Evolutionary conservation across 495 filamentous ascomycete genomes (phyloP).

Genomic region (Penicillium silybi): DNA sequence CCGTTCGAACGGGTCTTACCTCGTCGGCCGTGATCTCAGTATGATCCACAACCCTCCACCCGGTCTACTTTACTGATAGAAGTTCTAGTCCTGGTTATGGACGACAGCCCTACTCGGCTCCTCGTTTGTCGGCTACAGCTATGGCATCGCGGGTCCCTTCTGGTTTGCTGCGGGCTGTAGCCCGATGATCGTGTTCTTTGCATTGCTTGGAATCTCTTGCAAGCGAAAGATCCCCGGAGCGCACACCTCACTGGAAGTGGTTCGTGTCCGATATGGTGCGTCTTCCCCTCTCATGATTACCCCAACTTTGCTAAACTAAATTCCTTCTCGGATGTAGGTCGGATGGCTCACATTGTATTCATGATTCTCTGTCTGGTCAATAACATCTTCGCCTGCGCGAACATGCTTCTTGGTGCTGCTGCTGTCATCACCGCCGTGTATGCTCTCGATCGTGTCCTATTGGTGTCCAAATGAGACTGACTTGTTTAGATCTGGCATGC

Average conservation of each 20-base stretch:
- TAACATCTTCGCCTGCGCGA: slow-evolving; percentile 42
- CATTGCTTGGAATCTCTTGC: slow-evolving; percentile 42
- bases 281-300: not conserved
- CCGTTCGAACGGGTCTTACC: slow-evolving; percentile 35
- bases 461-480: not conserved
- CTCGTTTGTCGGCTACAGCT: slow-evolving; percentile 31
- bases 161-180: slow-evolving; percentile 45
- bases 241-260: slow-evolving; percentile 43
- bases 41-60: not conserved
- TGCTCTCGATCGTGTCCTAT: not conserved
- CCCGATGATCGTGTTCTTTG: slow-evolving; percentile 46
- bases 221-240: slow-evolving; percentile 45
- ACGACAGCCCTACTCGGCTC: slow-evolving; percentile 32
- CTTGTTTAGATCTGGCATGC: slow-evolving; percentile 37
- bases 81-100: slow-evolving; percentile 31
- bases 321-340: slow-evolving; percentile 9
- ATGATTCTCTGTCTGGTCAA: slow-evolving; percentile 41
- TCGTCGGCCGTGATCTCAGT: slow-evolving; percentile 39
- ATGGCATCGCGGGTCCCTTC: slow-evolving; percentile 34
- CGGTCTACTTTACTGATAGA: not conserved
- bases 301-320: not conserved
- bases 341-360: slow-evolving; percentile 37
- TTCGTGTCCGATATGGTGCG: slow-evolving; percentile 29
- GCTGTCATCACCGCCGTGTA: slow-evolving; percentile 36
- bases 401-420: slow-evolving; percentile 42